These are phyloP conservation scores for Diutina siamensis DNA, from an alignment of 1,139 yeast species.

Conservation along the genomic window DNA sequence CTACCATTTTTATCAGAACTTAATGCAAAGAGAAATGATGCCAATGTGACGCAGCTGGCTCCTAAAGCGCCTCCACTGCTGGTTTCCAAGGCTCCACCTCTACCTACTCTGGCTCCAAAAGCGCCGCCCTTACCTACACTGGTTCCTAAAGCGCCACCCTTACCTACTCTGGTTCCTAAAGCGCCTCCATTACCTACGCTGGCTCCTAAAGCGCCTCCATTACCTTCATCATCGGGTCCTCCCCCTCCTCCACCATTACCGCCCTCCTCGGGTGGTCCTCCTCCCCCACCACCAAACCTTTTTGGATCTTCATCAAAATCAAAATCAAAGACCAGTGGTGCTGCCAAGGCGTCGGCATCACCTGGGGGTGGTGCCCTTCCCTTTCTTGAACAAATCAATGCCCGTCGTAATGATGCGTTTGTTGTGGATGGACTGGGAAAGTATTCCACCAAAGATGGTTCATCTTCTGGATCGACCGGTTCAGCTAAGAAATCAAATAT, in stretches of 20 bases:
- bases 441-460: neutral
- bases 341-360: slow-evolving; percentile 11
- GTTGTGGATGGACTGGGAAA: slow-evolving; percentile 40
- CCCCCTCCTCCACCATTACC: slow-evolving; percentile 13
- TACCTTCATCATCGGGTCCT: slow-evolving; percentile 8
- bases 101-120: neutral
- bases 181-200: slow-evolving; percentile 12
- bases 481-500: neutral
- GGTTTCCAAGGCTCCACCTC: neutral
- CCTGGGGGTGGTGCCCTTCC: slow-evolving; percentile 25
- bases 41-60: neutral
- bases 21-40: slow-evolving; percentile 43
- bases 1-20: slow-evolving; percentile 46
- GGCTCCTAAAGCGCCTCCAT: neutral
- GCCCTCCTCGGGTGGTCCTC: slow-evolving; percentile 13
- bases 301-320: neutral
- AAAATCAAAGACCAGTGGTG: neutral
- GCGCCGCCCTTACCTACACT: neutral
- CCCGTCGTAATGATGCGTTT: slow-evolving; percentile 40
- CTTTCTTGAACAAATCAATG: slow-evolving; percentile 45
- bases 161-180: slow-evolving; percentile 13
- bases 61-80: neutral
- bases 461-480: slow-evolving; percentile 9
- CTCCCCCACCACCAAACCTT: slow-evolving; percentile 11
- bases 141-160: neutral